Base-by-base conservation (phyloP, 2,329 filamentous ascomycete genomes). In the Alternaria novae-zelandiae region DNA sequence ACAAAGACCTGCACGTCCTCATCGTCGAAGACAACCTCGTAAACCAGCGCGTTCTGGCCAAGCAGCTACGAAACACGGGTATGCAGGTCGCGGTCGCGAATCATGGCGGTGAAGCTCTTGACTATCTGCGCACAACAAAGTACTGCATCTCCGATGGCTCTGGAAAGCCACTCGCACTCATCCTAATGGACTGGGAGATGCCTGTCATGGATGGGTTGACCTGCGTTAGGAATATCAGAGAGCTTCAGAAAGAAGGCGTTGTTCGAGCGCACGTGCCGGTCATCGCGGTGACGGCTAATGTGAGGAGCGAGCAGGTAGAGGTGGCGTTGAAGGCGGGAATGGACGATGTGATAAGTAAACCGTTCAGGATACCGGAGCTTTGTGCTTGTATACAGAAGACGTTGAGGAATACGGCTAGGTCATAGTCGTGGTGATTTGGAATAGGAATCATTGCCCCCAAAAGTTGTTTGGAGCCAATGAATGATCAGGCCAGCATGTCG, bases 321-420 rank as follows among this genome's bases (percentile, higher is more conserved):
- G 62, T 56, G 4, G 76, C 76, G 5, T 59, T 76, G 46, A 66
- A 73, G 41, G 75, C 73, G 0, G 77, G 77, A 5, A 78, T 79
- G 74, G 77, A 78, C 36, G 67, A 76, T 78, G 88, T 94, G 43
- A 90, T 95, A 36, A 90, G 90, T 5, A 96, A 95, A 74, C 92
- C 92, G 2, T 94, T 94, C 74, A 68, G 71, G 30, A 73, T 78
- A 53, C 67, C 72, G 2, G 74, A 77, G 54, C 61, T 78, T 5
- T 65, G 57, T 41, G 54, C 59, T 28, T 72, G 70, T 57, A 70
- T 71, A 51, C 65, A 66, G 55, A 72, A 65, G 30, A 71, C 65
- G 20, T 53, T 71, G 6, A 54, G 57, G n/a, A 57, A 17, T 30
- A 49, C 55, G 25, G 41, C 51, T 32, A 47, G 30, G 9, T 25